Base-by-base conservation (phyloP, 2,329 filamentous ascomycete species). In the Neofusicoccum kwambonambiense region DNA sequence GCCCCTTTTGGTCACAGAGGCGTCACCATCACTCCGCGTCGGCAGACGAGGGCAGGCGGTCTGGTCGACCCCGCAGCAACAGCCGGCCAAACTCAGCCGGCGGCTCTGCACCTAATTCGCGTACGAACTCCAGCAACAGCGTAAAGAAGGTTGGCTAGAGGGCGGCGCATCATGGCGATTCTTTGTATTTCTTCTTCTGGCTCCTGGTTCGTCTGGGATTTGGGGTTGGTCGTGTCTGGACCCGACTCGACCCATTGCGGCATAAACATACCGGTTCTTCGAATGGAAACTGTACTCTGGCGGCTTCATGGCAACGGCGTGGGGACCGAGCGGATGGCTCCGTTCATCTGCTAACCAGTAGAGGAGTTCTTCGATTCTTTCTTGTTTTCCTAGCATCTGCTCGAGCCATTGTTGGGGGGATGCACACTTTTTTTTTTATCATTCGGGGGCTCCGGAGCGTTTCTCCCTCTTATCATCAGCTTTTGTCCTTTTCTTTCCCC, bases 41-140 rank as follows among this genome's bases (percentile, higher is more conserved):
- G 27, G 71, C 75, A 68, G 75, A 75, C 69, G 74, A 76, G 66
- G 70, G 71, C 74, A 62, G 75, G 67, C 71, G 74, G 62, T 69
- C 70, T 68, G 75, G 73, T 62, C 75, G 77, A 66, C 71, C 73
- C 64, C 73, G 76, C 52, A 79, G 76, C 72, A 78, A 78, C 71
- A 77, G 75, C 69, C 75, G 76, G 41, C 73, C 76, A 50, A 71
- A 69, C 57, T 78, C 77, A 62, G 73, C 76, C 63, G 65, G 67
- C 37, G 54, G 61, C 42, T 51, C 54, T 35, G 63, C 51, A 39
- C 15, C 62, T 34, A 45, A 49, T 45, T 61, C 63, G 47, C 63
- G 63, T 37, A 50, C 63, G 17, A 61, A 51, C 22, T 65, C 63
- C 47, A 61, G 63, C 56, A 60, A 27, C 63, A 65, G 63, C 56